Conservation (phyloP, 2,329 filamentous ascomycete species). For the Clonostachys solani region DNA sequence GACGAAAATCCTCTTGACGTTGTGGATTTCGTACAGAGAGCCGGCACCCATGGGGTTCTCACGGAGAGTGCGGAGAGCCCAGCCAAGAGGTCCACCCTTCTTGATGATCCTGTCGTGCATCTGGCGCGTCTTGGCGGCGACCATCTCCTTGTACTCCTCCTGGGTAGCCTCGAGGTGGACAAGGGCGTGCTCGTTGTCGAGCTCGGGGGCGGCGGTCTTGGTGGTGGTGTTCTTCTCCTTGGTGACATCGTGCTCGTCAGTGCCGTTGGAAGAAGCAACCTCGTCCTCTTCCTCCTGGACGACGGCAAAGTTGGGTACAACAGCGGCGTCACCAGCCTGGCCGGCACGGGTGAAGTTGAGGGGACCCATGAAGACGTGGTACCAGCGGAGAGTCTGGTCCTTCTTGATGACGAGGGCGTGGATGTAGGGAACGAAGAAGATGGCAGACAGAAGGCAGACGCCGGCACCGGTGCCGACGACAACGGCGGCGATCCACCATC, state of each 20-base stretch:
- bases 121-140: conserved; percentile 50
- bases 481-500: conserved; percentile 63
- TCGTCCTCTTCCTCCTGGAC: conserved; percentile 60
- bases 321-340: conserved; percentile 40
- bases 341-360: conserved; percentile 57
- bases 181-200: neutral
- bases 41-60: conserved; percentile 70
- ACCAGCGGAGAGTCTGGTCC: conserved; percentile 62
- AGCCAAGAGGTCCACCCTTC: conserved; percentile 64
- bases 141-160: conserved; percentile 55
- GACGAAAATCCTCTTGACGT: conserved; percentile 58
- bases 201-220: neutral
- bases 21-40: conserved; percentile 69
- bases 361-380: conserved; percentile 57
- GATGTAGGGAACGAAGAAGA: conserved; percentile 73
- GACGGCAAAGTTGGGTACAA: conserved; percentile 73
- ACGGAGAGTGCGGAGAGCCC: conserved; percentile 76
- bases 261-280: conserved; percentile 15
- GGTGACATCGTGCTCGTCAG: conserved; percentile 39
- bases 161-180: conserved; percentile 39
- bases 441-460: conserved; percentile 50
- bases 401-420: conserved; percentile 65
- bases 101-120: conserved; percentile 61
- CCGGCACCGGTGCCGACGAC: conserved; percentile 62
- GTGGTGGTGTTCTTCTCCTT: conserved; percentile 19